These are phyloP conservation scores for Penicillium malachiteum DNA, from an alignment of 495 filamentous ascomycete genomes.

Conservation along the genomic window DNA sequence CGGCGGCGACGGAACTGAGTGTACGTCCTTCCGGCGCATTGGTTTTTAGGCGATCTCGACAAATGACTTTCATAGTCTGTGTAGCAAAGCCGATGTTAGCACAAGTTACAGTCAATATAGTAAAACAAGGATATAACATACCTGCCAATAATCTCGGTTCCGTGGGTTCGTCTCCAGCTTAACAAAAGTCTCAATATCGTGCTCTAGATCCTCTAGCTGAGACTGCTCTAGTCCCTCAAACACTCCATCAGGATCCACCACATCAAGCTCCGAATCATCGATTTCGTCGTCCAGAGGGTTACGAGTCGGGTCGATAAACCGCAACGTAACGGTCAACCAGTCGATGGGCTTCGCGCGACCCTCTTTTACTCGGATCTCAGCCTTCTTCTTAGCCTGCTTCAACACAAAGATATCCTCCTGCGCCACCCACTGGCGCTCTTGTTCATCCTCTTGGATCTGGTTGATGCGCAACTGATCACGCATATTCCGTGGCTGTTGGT, in stretches of 20 bases:
- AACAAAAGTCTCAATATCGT: conserved; percentile 84
- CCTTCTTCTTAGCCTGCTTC: conserved; percentile 97
- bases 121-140: conserved; percentile 24
- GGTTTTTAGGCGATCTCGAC: conserved; percentile 70
- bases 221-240: conserved; percentile 71
- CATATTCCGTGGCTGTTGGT: conserved; percentile 37
- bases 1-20: conserved; percentile 75
- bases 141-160: conserved; percentile 87
- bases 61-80: conserved; percentile 79
- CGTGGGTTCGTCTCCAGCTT: conserved; percentile 72
- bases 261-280: conserved; percentile 69
- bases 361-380: conserved; percentile 92
- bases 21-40: conserved; percentile 69
- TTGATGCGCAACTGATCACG: conserved; percentile 56
- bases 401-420: conserved; percentile 96
- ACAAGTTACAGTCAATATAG: background rate
- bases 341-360: conserved; percentile 91
- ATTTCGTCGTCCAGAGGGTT: conserved; percentile 80
- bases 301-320: conserved; percentile 81
- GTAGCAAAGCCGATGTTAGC: conserved; percentile 23
- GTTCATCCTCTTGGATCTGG: conserved; percentile 69
- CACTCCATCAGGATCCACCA: conserved; percentile 79
- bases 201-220: conserved; percentile 74
- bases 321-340: conserved; percentile 88
- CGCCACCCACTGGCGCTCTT: conserved; percentile 80